Evolutionary conservation across 2,329 filamentous ascomycete species (phyloP).

Genomic region (Triangularia setosa): DNA sequence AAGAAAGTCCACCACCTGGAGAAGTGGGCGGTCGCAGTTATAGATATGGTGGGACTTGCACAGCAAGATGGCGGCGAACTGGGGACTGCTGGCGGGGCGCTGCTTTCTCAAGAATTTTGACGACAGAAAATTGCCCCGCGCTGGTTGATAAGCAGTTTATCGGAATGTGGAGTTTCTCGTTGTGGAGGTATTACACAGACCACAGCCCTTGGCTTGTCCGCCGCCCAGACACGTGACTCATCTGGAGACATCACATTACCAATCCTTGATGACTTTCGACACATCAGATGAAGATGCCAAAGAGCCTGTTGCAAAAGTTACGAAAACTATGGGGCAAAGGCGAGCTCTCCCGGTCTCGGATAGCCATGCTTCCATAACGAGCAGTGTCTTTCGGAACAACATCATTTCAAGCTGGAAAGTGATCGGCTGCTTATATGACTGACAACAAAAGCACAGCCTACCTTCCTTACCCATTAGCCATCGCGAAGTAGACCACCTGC

Average conservation of each 20-base stretch:
- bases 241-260: background rate
- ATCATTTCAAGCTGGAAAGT: too few species aligned
- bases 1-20: background rate
- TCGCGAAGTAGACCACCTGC: too few species aligned
- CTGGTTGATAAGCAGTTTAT: slow-evolving; percentile 28
- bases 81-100: slow-evolving; percentile 20
- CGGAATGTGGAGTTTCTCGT: slow-evolving; percentile 9
- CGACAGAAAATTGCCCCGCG: slow-evolving; percentile 25
- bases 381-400: too few species aligned
- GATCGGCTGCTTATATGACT: too few species aligned
- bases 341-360: too few species aligned
- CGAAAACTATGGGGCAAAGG: too few species aligned
- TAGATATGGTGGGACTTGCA: background rate
- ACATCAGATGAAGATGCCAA: too few species aligned
- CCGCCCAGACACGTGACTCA: background rate
- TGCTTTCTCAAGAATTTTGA: slow-evolving; percentile 21
- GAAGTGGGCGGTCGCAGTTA: background rate
- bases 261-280: background rate
- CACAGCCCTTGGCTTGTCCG: background rate
- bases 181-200: background rate
- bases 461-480: too few species aligned
- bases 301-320: too few species aligned
- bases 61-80: background rate
- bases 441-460: too few species aligned
- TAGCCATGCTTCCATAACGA: too few species aligned